Conservation (phyloP, 345 rosid genomes). For the Microthlaspi erraticum region DNA sequence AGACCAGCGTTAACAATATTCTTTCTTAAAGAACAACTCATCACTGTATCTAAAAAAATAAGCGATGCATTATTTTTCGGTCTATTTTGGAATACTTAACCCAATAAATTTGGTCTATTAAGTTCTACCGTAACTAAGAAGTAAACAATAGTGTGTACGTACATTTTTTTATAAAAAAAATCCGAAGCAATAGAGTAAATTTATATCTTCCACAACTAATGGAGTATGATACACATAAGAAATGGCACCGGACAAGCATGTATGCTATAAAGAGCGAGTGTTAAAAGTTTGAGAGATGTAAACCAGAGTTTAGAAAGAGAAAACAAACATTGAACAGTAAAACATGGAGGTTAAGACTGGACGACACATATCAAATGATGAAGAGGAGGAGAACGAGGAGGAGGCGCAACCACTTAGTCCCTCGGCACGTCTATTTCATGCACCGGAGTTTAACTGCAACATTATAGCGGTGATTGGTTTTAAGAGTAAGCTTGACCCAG, state of each 20-base stretch:
- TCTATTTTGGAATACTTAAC: not conserved
- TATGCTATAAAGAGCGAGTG: too few species aligned
- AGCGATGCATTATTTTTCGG: not conserved
- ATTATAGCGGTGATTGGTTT: constrained; percentile 58
- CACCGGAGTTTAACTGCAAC: constrained; percentile 56
- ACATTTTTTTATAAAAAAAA: not conserved
- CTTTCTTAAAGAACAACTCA: not conserved
- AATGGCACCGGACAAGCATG: too few species aligned
- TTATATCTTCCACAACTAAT: not conserved
- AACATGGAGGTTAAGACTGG: constrained; percentile 4
- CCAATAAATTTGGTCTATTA: not conserved
- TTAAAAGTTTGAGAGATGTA: too few species aligned
- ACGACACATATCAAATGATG: too few species aligned
- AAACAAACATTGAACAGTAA: not conserved
- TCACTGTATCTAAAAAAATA: not conserved
- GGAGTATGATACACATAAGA: not conserved
- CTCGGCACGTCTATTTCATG: constrained; percentile 58
- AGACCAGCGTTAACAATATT: too few species aligned
- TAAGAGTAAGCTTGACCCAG: constrained; percentile 51
- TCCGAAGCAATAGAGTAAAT: not conserved
- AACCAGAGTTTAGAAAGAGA: not conserved
- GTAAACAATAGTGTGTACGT: not conserved
- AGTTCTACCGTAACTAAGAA: not conserved
- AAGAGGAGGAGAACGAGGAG: constrained; percentile 15
- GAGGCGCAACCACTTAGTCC: constrained; percentile 63